Evolutionary conservation across 768 basidiomycete species (phyloP), one percentile per base, ranked within the genome.

Genomic region (Boletus speciosus): DNA sequence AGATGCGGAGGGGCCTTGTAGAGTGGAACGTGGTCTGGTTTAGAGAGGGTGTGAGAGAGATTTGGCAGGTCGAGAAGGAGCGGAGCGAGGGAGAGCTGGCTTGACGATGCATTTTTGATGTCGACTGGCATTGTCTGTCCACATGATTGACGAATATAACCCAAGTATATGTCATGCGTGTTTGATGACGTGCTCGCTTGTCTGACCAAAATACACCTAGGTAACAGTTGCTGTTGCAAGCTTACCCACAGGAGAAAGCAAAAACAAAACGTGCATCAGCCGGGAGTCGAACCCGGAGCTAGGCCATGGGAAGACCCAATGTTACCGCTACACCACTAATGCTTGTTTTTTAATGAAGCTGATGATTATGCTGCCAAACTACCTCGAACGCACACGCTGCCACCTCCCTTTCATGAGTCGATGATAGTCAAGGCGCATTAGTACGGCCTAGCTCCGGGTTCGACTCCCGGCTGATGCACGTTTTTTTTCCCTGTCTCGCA

Each of bases 1-100:
- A 91, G 49, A 78, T 81, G 56, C 78, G 86, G 51, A 77, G 88
- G 16, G 89, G 88, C 21, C 73, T 93, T 43, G 75, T 94, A 31
- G 92, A 94, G 65, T 93, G 87, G 71, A 94, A 94, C 62, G 86
- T 93, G 3, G 85, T 90, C 36, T 91, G 85, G 70, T 88, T 94
- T 66, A 72, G 92, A 61, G 86, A 85, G 67, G 92, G 92, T 0
- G 81, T 91, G 46, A 82, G 87, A 68, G 88, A 91, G 70, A 90
- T 94, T 39, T 86, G 85, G 60, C 80, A 84, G 47, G 81, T 90
- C 9, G 90, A 92, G 66, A 78, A 75, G 57, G 85, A 89, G 62
- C 57, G 67, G 38, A 64, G 64, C 39, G 60, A 60, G 45, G 67
- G 65, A 8, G 60, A 61, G 37, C 63, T 46, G 16, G 49, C 37